Base-by-base conservation (phyloP, 2,329 filamentous ascomycete genomes). In the Teratosphaeriaceae sp. region DNA sequence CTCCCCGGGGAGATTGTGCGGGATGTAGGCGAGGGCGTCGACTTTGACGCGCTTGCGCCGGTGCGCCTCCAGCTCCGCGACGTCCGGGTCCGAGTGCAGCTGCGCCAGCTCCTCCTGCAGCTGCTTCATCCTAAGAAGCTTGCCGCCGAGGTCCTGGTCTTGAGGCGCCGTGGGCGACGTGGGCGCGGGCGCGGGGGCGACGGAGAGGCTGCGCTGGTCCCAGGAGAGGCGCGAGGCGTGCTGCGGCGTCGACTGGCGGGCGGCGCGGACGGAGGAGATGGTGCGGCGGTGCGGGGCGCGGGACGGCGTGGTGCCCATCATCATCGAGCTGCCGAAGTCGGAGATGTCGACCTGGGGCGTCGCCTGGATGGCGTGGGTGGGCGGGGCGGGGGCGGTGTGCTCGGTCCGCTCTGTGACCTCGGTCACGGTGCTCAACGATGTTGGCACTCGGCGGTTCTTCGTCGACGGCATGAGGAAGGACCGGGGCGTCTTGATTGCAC, bases 1-100 rank as follows among this genome's bases (percentile, higher is more conserved):
- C 16, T 62, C 59, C 21, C 58, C 59, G 3, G 58, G 59, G 11
- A 47, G 47, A 37, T 56, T 57, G 45, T 59, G 56, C 40, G 59
- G 59, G 21, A 62, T 59, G 11, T 23, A 30, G 9, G 47, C 45
- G 9, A 62, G 43, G n/a, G 54, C 43, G 41, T 61, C 58, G 33
- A 61, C 46, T 46, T 61, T 62, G 38, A 61, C 56, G 18, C 56
- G 46, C 51, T 62, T 62, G 33, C 52, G 55, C 19, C 46, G 40
- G 33, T 53, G 42, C 9, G 33, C 19, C 19, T 53, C 48, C 29
- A 54, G 54, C 40, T 60, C 52, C 24, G 36, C 45, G 33, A 57
- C 37, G 22, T 60, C 56, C 23, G 48, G 44, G 29, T 60, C 55
- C 24, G 51, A 23, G 44, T 54, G 44, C 40, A 59, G 44, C 5